Conservation (phyloP, 2,329 filamentous ascomycete species). For the Ceratocystis variospora region DNA sequence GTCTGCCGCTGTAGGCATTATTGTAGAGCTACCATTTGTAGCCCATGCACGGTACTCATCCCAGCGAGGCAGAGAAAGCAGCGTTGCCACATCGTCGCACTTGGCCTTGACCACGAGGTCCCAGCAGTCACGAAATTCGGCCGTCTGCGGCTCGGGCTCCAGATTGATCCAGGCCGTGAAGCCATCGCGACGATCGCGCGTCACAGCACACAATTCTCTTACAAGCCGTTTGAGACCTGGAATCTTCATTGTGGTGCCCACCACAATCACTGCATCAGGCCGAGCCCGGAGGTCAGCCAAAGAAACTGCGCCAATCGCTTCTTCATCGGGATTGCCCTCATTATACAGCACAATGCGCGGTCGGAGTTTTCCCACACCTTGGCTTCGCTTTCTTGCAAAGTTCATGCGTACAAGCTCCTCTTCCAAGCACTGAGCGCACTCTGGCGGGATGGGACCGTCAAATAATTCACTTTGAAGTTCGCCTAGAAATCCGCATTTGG, state of each 20-base stretch:
- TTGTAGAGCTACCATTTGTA: slow-evolving; percentile 33
- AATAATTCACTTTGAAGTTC: slow-evolving; percentile 70
- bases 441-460: slow-evolving; percentile 67
- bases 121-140: slow-evolving; percentile 84
- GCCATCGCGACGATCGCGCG: slow-evolving; percentile 69
- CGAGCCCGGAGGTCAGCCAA: slow-evolving; percentile 70
- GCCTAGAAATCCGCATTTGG: slow-evolving; percentile 69
- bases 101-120: slow-evolving; percentile 78
- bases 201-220: slow-evolving; percentile 76
- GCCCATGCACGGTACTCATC: slow-evolving; percentile 27
- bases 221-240: slow-evolving; percentile 82
- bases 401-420: slow-evolving; percentile 63
- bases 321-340: slow-evolving; percentile 89
- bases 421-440: slow-evolving; percentile 60
- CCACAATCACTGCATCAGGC: slow-evolving; percentile 85
- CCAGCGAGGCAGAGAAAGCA: slow-evolving; percentile 50
- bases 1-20: slow-evolving; percentile 32
- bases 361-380: slow-evolving; percentile 78
- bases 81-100: slow-evolving; percentile 72
- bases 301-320: slow-evolving; percentile 86
- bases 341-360: slow-evolving; percentile 96
- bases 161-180: slow-evolving; percentile 92
- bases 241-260: slow-evolving; percentile 90
- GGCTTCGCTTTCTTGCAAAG: slow-evolving; percentile 72
- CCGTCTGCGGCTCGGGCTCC: slow-evolving; percentile 66